Evolutionary conservation across 106 monocot genomes (phyloP), one percentile per base, ranked within the genome.

Genomic region (Dendrobium officinale): DNA sequence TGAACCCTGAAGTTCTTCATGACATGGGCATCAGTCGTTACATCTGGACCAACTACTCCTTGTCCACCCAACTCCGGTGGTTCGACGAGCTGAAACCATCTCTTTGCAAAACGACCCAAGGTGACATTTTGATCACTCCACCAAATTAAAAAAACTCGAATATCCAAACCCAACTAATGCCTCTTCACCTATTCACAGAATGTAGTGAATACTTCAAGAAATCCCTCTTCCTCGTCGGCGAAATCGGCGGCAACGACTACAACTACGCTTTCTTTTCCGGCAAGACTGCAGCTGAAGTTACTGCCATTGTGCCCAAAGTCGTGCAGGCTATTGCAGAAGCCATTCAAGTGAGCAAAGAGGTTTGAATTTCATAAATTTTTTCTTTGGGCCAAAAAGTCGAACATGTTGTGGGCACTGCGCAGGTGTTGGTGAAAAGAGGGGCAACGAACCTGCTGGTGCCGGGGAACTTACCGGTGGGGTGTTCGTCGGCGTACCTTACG

Each of bases 191-290:
- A 18, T 42, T 48, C 33, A 13, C 49, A 76, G 76, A 76, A 49
- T 76, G 76, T 49, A 49, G 49, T 7, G 26, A 76, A 1, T 76
- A 48, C 24, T 20, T 88, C 19, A 55, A 64, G 24, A 77, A 24
- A 2, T 85, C 90, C 4, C 75, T 90, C 10, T 84, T 90, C 76
- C 66, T 90, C 1, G 79, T 83, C n/a, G 91, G 91, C 13, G 91
- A 88, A 81, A 88, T 91, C 9, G 91, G 91, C 7, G 91, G 86
- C 7, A 91, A 91, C 45, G 91, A 91, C 77, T 88, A 88, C 82
- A 78, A 82, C 72, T 44, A 80, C 18, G 74, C 85, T 2, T 70
- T 91, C 7, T 75, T 75, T 8, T 73, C 55, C 51, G 81, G 79
- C 61, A 86, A 22, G 64, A 22, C 75, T 33, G 16, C 82, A 0